A percentile compares a stretch with the other conserved stretches of the same genome.
Conservation (phyloP, 768 basidiomycete species). For the Psilocybe sp. region DNA sequence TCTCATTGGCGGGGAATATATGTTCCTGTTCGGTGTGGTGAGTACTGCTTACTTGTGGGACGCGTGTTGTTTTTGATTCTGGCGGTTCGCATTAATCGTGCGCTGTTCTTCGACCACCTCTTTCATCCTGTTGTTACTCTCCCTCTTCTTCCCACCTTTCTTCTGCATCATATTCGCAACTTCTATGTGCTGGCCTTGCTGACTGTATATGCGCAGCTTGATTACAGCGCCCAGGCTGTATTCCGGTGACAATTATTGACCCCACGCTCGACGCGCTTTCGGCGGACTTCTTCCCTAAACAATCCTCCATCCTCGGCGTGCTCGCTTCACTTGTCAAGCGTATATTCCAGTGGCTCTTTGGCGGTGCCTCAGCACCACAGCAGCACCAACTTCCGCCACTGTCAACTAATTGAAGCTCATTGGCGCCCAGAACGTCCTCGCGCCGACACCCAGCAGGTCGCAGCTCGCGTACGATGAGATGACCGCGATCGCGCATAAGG, state of each 20-base stretch:
- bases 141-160: slow-evolving; percentile 38
- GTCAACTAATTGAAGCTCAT: slow-evolving; percentile 18
- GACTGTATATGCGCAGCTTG: slow-evolving; percentile 21
- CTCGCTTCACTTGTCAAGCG: too few species aligned
- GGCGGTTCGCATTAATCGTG: not conserved
- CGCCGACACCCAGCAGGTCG: too few species aligned
- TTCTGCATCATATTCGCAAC: too few species aligned
- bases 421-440: too few species aligned
- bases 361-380: too few species aligned
- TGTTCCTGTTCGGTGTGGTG: slow-evolving; percentile 67
- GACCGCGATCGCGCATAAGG: slow-evolving; percentile 33
- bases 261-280: slow-evolving; percentile 37
- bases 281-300: slow-evolving; percentile 20
- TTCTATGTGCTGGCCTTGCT: slow-evolving; percentile 43
- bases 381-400: not conserved
- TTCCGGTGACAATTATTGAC: slow-evolving; percentile 55
- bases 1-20: slow-evolving; percentile 59
- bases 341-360: too few species aligned
- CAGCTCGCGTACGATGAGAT: slow-evolving; percentile 22
- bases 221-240: slow-evolving; percentile 46
- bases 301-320: too few species aligned
- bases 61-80: too few species aligned
- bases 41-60: slow-evolving; percentile 27
- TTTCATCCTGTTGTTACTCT: too few species aligned
- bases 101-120: slow-evolving; percentile 8